Conservation (phyloP, 2,329 filamentous ascomycete genomes). For the Fusarium humuli region DNA sequence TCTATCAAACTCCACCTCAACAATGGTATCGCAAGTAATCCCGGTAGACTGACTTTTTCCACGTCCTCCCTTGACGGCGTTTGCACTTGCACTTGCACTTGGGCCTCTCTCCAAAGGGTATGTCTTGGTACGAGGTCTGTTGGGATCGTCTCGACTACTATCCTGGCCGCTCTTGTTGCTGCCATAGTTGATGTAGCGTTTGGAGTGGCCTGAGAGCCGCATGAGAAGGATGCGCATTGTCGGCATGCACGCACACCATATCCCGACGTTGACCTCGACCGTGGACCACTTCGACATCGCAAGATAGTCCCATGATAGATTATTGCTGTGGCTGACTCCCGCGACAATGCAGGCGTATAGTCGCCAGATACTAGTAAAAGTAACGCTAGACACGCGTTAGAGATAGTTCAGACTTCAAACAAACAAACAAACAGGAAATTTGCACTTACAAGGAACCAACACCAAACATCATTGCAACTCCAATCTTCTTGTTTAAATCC, state of each 20-base stretch:
- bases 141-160: not conserved
- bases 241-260: slow-evolving; percentile 2
- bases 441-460: slow-evolving; percentile 10
- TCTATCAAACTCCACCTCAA: not conserved
- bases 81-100: not conserved
- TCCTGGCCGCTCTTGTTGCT: not conserved
- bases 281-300: slow-evolving; percentile 10
- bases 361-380: slow-evolving; percentile 8
- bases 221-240: slow-evolving; percentile 2
- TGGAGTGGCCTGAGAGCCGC: not conserved
- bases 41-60: not conserved
- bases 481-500: slow-evolving; percentile 18
- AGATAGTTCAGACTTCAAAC: not conserved
- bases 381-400: not conserved
- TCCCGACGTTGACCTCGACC: slow-evolving; percentile 1
- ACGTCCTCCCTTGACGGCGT: not conserved
- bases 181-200: not conserved
- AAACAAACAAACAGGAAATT: not conserved
- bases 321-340: not conserved
- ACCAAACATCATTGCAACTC: slow-evolving; percentile 6
- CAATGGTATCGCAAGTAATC: not conserved
- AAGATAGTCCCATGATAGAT: not conserved
- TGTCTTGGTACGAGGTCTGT: not conserved
- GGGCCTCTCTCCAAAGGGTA: not conserved
- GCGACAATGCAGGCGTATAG: not conserved